A percentile compares a stretch with the other conserved stretches of the same genome.
These are phyloP conservation scores for Apocynum venetum DNA, from an alignment of 257 asterid genomes.

Conservation along the genomic window DNA sequence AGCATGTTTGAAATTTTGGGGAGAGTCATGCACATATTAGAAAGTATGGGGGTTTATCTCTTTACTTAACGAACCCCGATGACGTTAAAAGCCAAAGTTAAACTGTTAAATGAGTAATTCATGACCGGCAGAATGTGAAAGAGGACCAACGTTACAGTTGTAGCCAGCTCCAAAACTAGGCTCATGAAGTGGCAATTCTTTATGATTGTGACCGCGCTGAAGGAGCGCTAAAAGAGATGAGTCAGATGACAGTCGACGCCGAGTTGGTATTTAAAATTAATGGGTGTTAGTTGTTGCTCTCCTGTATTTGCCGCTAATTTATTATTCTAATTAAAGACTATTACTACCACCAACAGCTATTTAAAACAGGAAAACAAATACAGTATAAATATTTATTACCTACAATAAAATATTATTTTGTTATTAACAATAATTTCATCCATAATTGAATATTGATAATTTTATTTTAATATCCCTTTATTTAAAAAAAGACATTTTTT, in stretches of 20 bases:
- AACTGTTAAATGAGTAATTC: too few relatives aligned
- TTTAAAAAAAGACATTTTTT: too few relatives aligned
- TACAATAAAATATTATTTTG: too few relatives aligned
- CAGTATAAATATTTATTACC: too few relatives aligned
- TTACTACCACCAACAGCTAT: neutral
- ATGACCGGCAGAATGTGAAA: neutral
- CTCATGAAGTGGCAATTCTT: neutral
- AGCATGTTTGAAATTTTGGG: neutral
- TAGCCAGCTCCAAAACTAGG: neutral
- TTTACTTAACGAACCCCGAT: neutral
- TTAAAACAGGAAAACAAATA: neutral
- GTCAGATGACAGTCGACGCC: neutral
- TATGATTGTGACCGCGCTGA: neutral
- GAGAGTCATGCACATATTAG: neutral
- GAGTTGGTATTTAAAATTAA: constrained; percentile 1
- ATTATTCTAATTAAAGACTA: neutral
- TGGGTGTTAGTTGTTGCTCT: constrained; percentile 2
- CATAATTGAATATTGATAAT: too few relatives aligned
- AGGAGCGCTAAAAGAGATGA: neutral
- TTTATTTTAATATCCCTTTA: too few relatives aligned
- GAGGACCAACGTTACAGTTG: constrained; percentile 4
- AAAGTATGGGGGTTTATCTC: neutral
- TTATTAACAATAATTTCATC: too few relatives aligned
- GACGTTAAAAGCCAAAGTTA: too few relatives aligned
- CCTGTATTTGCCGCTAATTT: constrained; percentile 9